Base-by-base conservation (phyloP, 352 stramenopile species). In the Globisporangium viniferum region DNA sequence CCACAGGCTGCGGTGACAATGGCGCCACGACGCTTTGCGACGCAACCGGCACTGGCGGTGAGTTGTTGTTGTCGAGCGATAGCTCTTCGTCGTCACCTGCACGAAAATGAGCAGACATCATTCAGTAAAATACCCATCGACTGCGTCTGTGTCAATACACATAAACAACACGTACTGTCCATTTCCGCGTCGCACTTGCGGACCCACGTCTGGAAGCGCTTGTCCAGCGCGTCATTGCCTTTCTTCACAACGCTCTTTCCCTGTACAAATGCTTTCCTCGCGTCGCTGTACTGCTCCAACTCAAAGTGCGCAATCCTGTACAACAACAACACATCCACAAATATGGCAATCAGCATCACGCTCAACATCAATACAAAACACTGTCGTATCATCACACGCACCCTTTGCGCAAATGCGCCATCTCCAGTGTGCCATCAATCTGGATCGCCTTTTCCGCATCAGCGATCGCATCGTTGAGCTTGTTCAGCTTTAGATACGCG, bases 161-260 rank as follows among this genome's bases (percentile, higher is more conserved):
- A 49, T n/a, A 7, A 59, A 46, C 10, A 12, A 64, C 29, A 72
- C 84, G 68, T 57, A 93, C 85, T 81, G 68, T 92, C 79, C 27
- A 93, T 15, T 58, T 97, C 89, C 0, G 88, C 86, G 49, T 97
- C 82, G 61, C 91, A 97, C 64, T 96, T 97, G 69, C 91, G 84
- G 62, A 96, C 83, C 88, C 89, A 97, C 31, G 80, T 95, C 71
- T 88, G 84, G 66, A 95, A 91, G 14, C 76, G 81, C 62, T 85
- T 87, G 14, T 64, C 55, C 14, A 91, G 62, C 27, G 61, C 41
- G 22, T 88, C 73, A 22, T 84, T 77, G 0, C 51, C 39, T 33
- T 73, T 71, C 54, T 66, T 59, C 1, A 73, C 70, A 0, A 77
- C 41, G 5, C 76, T 49, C 64, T 90, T 90, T 35, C 87, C 88